phyloP scores from a whole-genome alignment of 192 early-diverging fungal species.

The Rhizoclosmatium sp. region DNA sequence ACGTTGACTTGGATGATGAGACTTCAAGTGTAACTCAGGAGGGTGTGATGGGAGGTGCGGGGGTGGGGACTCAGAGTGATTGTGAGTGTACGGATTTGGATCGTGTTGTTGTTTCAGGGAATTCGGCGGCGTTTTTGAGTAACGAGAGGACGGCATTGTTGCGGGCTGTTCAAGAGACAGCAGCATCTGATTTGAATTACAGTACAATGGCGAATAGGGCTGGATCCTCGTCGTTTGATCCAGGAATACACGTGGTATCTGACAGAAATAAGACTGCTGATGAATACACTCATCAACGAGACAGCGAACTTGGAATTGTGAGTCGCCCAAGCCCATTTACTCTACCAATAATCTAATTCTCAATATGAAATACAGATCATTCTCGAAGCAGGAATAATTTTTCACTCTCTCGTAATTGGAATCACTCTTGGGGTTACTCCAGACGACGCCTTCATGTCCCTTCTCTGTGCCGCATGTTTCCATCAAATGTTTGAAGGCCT shows the following conservation, averaged over 20 bases:
- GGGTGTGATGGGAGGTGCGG: no score
- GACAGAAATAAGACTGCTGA: not conserved
- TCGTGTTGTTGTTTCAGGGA: not conserved
- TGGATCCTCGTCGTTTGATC: not conserved
- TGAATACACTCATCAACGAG: not conserved
- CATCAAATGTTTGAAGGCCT: slow-evolving; percentile 57
- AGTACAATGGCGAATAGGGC: no score
- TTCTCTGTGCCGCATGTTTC: slow-evolving; percentile 57
- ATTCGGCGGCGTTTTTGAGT: not conserved
- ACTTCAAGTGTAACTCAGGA: no score
- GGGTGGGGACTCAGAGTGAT: no score
- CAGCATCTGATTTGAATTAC: not conserved
- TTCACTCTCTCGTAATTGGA: slow-evolving; percentile 53
- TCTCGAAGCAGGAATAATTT: slow-evolving; percentile 54
- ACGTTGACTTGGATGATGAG: no score
- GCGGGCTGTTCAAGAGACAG: not conserved
- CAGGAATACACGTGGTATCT: not conserved
- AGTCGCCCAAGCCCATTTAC: no score
- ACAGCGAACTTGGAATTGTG: slow-evolving; percentile 13
- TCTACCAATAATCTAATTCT: no score
- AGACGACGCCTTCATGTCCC: slow-evolving; percentile 41
- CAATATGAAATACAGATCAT: no score
- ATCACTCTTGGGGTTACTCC: slow-evolving; percentile 43
- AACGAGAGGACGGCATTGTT: not conserved
- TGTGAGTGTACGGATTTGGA: not conserved